Evolutionary conservation across 805 yeast genomes (phyloP).

Genomic region (Candida corydali): DNA sequence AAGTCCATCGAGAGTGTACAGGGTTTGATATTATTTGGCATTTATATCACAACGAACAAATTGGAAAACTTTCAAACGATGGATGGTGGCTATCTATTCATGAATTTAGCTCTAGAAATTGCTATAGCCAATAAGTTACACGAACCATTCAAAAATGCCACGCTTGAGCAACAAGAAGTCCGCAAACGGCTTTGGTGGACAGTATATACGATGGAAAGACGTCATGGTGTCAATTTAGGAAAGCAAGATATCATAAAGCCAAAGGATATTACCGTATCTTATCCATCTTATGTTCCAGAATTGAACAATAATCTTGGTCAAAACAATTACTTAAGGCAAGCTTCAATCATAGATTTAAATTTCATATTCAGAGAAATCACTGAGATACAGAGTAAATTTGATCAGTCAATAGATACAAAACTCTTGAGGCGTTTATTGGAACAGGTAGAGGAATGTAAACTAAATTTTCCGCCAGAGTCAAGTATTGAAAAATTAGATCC

Average conservation of each 20-base stretch:
- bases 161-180: conserved; percentile 9
- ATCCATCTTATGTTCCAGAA: conserved; percentile 10
- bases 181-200: conserved; percentile 15
- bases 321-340: conserved; percentile 11
- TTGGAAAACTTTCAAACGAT: conserved; percentile 11
- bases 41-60: conserved; percentile 16
- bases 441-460: conserved; percentile 8
- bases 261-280: conserved; percentile 11
- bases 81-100: conserved; percentile 14
- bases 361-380: conserved; percentile 13
- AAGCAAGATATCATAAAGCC: conserved; percentile 10
- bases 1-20: conserved; percentile 13
- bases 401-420: conserved; percentile 9
- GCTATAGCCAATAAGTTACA: conserved; percentile 12
- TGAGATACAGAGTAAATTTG: conserved; percentile 4
- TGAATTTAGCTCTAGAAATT: conserved; percentile 13
- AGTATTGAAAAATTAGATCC: conserved; percentile 8
- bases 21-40: conserved; percentile 13
- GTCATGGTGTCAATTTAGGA: conserved; percentile 13
- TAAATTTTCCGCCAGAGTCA: conserved; percentile 9
- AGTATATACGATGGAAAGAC: conserved; percentile 13
- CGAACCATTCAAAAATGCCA: conserved; percentile 8
- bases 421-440: conserved; percentile 9
- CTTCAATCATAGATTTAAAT: conserved; percentile 10
- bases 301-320: conserved; percentile 10